Evolutionary conservation across 345 rosid genomes (phyloP), one percentile per base, ranked within the genome.

Genomic region (Lepidium sativum): DNA sequence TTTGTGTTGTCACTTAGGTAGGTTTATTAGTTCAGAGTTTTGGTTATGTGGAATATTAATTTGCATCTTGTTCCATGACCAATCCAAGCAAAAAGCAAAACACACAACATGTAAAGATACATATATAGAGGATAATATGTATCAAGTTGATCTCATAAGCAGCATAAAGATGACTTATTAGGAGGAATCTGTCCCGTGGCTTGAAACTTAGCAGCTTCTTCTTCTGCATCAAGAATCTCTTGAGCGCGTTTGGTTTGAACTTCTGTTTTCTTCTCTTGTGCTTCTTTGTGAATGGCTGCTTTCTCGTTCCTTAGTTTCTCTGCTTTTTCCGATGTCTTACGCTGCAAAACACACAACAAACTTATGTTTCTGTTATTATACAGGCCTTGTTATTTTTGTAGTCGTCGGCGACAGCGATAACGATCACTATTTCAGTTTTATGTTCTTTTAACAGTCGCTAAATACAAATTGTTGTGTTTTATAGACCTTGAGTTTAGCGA

Each of bases 201-300:
- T 5, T 84, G 90, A 73, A 79, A 74, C 71, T 78, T 86, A 13
- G 89, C 97, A 58, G 95, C 92, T 63, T 39, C 69, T 63, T 94
- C 97, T 79, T 86, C 97, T 0, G 90, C 92, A 57, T 83, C 78
- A 4, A 94, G 85, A 12, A 84, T 1, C 68, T 86, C 83, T 83
- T 86, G 87, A 23, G 87, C 86, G 0, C 82, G 86, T 63, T 57
- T 72, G 48, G 96, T 89, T 65, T 88, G 92, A 44, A 88, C 85
- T 32, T 68, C 60, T 25, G 92, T 96, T 69, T 76, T 82, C 74
- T 83, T 83, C 40, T 89, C 89, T 78, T 81, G 94, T 51, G 96
- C 92, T 56, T 78, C 59, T 73, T 74, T 89, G 77, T 84, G 95
- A 35, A 87, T 38, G 45, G 75, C 41, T 48, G 84, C 97, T 29